A percentile compares a stretch with the other conserved stretches of the same genome.
Conservation (phyloP, 164 flowering plant genomes). For the Nymphaea thermarum region DNA sequence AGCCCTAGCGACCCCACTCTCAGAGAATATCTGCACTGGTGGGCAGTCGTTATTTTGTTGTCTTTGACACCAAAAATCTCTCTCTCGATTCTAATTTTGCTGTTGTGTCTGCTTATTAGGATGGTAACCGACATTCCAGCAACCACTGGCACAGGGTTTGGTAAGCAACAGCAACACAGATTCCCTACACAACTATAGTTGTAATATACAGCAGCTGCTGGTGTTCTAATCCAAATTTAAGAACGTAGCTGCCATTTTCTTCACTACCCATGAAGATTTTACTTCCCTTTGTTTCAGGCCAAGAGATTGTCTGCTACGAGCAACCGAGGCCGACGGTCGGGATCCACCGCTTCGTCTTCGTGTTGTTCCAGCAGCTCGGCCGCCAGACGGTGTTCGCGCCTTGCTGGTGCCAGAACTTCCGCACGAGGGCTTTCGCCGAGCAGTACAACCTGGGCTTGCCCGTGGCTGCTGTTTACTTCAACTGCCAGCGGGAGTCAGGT, state of each 20-base stretch:
- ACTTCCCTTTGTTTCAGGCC: conserved; percentile 22
- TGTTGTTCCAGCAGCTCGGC: conserved; percentile 50
- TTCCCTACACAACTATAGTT: not conserved
- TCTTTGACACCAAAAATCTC: too few species aligned
- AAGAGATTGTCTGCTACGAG: conserved; percentile 56
- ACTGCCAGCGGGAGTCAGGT: conserved; percentile 65
- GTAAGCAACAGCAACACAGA: conserved; percentile 16
- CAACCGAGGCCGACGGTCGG: conserved; percentile 54
- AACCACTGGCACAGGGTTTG: conserved; percentile 45
- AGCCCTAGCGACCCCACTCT: conserved; percentile 18
- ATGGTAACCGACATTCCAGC: conserved; percentile 83
- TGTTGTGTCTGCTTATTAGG: conserved; percentile 18
- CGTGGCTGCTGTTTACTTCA: conserved; percentile 56
- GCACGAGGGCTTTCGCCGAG: conserved; percentile 56
- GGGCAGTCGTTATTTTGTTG: too few species aligned
- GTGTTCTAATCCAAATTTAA: not conserved
- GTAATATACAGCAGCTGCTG: not conserved
- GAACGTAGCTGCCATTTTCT: not conserved
- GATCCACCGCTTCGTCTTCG: conserved; percentile 53
- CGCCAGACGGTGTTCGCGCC: conserved; percentile 70
- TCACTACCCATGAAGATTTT: not conserved
- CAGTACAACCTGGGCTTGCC: conserved; percentile 61
- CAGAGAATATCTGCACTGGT: conserved; percentile 17
- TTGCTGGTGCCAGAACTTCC: conserved; percentile 70
- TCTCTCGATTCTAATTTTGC: not conserved